phyloP scores from a whole-genome alignment of 2,329 filamentous ascomycete genomes.

The Colletotrichum plurivorum region DNA sequence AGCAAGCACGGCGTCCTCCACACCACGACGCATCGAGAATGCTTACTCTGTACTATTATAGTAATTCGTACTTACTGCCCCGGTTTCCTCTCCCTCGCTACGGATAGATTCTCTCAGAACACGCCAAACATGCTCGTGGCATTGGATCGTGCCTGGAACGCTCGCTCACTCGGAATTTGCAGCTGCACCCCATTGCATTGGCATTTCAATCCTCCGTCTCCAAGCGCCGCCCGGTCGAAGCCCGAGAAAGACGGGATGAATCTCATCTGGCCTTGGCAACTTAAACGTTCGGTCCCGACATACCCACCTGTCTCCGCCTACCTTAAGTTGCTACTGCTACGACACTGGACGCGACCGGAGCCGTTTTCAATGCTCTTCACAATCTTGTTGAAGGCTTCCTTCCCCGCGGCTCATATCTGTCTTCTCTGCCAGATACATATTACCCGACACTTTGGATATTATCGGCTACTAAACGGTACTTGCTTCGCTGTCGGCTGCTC shows the following conservation, averaged over 20 bases:
- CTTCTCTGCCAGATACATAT: no score
- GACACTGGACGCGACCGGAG: no score
- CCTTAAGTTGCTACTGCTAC: background rate
- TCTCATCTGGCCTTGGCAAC: constrained; percentile 34
- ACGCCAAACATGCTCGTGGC: background rate
- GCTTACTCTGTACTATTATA: background rate
- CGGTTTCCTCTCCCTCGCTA: background rate
- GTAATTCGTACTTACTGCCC: background rate
- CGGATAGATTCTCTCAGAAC: background rate
- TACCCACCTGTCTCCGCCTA: constrained; percentile 31
- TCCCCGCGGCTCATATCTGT: no score
- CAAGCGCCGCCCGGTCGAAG: constrained; percentile 31
- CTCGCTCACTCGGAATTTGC: background rate
- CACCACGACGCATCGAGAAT: background rate
- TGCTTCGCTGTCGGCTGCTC: background rate
- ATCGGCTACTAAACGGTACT: background rate
- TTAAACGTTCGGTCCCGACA: constrained; percentile 34
- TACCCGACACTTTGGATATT: no score
- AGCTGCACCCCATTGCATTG: constrained; percentile 23
- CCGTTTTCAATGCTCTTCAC: no score
- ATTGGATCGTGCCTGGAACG: constrained; percentile 10
- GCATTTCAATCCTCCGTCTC: constrained; percentile 14
- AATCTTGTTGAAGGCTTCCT: no score
- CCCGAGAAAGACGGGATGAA: constrained; percentile 38
- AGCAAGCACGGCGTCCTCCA: background rate